Conservation (phyloP, 352 stramenopile species). For the Globisporangium cederbergense region DNA sequence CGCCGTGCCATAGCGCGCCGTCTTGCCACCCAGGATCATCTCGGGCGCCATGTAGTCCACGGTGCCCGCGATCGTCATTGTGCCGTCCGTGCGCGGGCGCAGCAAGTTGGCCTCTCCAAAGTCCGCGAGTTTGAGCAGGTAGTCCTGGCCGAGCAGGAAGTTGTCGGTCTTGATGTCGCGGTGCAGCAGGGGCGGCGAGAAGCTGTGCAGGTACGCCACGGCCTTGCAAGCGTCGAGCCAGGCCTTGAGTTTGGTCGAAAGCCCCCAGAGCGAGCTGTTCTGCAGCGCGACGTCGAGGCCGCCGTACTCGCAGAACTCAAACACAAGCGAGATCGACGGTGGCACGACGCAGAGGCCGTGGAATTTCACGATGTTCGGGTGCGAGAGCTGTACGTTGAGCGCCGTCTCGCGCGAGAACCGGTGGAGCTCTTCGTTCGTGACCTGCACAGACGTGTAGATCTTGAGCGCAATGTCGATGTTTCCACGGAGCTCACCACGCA, state of each 20-base stretch:
- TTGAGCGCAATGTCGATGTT: slow-evolving; percentile 74
- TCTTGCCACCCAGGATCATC: slow-evolving; percentile 84
- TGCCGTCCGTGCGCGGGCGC: slow-evolving; percentile 63
- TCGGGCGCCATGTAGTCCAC: slow-evolving; percentile 87
- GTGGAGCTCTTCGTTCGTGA: slow-evolving; percentile 79
- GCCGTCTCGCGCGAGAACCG: slow-evolving; percentile 80
- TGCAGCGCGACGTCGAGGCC: slow-evolving; percentile 57
- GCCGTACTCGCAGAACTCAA: slow-evolving; percentile 85
- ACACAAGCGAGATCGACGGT: slow-evolving; percentile 82
- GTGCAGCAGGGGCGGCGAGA: slow-evolving; percentile 72
- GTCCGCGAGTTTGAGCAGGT: slow-evolving; percentile 76
- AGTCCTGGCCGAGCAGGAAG: slow-evolving; percentile 77
- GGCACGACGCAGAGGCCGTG: slow-evolving; percentile 80
- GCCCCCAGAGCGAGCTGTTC: slow-evolving; percentile 49
- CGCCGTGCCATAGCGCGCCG: slow-evolving; percentile 67
- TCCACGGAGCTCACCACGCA: slow-evolving; percentile 59
- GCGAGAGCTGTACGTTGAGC: slow-evolving; percentile 75
- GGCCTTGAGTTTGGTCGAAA: slow-evolving; percentile 75
- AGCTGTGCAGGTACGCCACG: slow-evolving; percentile 83
- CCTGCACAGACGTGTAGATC: slow-evolving; percentile 82
- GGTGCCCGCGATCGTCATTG: slow-evolving; percentile 84
- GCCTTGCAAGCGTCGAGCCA: slow-evolving; percentile 82
- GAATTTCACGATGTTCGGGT: slow-evolving; percentile 84
- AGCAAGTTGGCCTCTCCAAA: slow-evolving; percentile 86
- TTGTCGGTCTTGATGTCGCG: slow-evolving; percentile 88